Conservation (phyloP, 1,139 yeast genomes). For the Candida tetrigidarum region DNA sequence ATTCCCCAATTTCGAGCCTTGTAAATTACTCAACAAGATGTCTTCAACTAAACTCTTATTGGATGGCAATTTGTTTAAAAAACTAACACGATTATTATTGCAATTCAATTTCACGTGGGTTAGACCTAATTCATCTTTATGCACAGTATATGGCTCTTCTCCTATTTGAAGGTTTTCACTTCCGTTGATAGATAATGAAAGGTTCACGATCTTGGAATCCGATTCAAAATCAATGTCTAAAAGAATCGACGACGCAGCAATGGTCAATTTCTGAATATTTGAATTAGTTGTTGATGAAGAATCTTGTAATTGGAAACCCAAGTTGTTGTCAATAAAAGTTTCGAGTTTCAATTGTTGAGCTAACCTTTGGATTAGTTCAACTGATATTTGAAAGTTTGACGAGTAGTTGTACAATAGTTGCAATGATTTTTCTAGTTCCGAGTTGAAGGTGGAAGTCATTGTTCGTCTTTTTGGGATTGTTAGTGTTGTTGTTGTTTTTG, state of each 20-base stretch:
- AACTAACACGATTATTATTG: slow-evolving; percentile 17
- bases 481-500: not conserved
- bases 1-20: slow-evolving; percentile 24
- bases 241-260: slow-evolving; percentile 47
- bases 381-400: slow-evolving; percentile 34
- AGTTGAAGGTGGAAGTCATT: slow-evolving; percentile 21
- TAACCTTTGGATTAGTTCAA: slow-evolving; percentile 43
- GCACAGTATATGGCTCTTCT: slow-evolving; percentile 4
- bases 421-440: slow-evolving; percentile 33
- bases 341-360: slow-evolving; percentile 48
- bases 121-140: slow-evolving; percentile 10
- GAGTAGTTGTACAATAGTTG: slow-evolving; percentile 37
- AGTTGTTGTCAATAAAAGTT: slow-evolving; percentile 45
- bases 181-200: slow-evolving; percentile 41
- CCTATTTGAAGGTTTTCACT: slow-evolving; percentile 21
- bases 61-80: slow-evolving; percentile 18
- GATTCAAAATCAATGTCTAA: slow-evolving; percentile 46
- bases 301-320: slow-evolving; percentile 25
- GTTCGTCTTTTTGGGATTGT: not conserved
- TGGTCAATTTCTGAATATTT: slow-evolving; percentile 36
- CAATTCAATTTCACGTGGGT: slow-evolving; percentile 18
- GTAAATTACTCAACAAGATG: slow-evolving; percentile 34
- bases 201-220: slow-evolving; percentile 28
- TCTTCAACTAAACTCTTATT: slow-evolving; percentile 27
- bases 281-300: slow-evolving; percentile 21